Evolutionary conservation across 2,329 filamentous ascomycete species (phyloP).

Genomic region (Emergomyces orientalis): DNA sequence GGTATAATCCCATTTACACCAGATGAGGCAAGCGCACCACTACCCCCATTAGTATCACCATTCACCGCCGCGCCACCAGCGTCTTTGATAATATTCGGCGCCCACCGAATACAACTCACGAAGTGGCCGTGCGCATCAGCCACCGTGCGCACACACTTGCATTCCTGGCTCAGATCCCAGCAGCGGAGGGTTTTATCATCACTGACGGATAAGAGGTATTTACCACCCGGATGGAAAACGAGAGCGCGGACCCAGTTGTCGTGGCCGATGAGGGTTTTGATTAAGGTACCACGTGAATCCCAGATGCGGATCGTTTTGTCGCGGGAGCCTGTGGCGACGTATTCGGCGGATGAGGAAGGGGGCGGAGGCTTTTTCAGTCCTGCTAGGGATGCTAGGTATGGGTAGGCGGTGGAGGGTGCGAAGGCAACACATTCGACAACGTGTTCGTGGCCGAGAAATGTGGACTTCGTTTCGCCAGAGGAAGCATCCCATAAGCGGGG

Average conservation of each 20-base stretch:
- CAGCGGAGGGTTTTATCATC: constrained; percentile 90
- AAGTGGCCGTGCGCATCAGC: constrained; percentile 73
- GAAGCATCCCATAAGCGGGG: constrained; percentile 78
- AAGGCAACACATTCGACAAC: constrained; percentile 77
- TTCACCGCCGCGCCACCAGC: constrained; percentile 20
- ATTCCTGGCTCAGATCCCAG: constrained; percentile 88
- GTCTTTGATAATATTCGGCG: constrained; percentile 62
- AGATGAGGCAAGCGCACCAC: constrained; percentile 16
- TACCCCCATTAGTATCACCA: constrained; percentile 16
- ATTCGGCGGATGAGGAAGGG: constrained; percentile 67
- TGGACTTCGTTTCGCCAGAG: constrained; percentile 64
- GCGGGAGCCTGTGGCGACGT: constrained; percentile 76
- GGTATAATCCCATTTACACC: constrained; percentile 27
- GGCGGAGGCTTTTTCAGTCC: constrained; percentile 75
- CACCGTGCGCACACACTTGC: constrained; percentile 76
- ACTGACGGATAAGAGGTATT: constrained; percentile 73
- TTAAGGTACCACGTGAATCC: constrained; percentile 73
- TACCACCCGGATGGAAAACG: constrained; percentile 84
- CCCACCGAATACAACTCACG: constrained; percentile 79
- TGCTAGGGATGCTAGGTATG: constrained; percentile 65
- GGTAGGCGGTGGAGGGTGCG: constrained; percentile 69
- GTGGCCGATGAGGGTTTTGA: constrained; percentile 77
- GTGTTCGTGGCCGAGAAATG: constrained; percentile 79
- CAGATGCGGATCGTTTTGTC: constrained; percentile 88
- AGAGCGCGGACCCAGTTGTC: constrained; percentile 89